phyloP scores from a whole-genome alignment of 148 eudicot species.

The Agrostemma githago region DNA sequence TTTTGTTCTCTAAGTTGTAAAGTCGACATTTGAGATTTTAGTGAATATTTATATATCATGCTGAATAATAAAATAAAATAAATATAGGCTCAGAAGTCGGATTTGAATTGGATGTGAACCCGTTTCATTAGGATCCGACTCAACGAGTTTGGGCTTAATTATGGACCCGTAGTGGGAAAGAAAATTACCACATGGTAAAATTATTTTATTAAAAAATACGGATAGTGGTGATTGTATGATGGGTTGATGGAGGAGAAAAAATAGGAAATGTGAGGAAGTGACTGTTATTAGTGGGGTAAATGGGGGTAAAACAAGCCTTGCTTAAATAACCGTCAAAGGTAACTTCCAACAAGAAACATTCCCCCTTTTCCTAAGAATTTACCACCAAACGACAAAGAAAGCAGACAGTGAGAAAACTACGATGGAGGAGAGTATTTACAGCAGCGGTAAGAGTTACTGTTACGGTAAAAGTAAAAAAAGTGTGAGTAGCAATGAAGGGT shows the following conservation, averaged over 20 bases:
- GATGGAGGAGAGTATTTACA: slow-evolving; percentile 12
- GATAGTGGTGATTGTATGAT: not conserved
- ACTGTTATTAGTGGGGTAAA: slow-evolving; percentile 4
- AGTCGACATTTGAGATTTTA: no score
- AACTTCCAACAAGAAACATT: not conserved
- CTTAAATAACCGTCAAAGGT: slow-evolving; percentile 22
- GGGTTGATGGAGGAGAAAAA: slow-evolving; percentile 18
- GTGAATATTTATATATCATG: no score
- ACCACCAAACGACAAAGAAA: not conserved
- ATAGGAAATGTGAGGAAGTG: slow-evolving; percentile 17
- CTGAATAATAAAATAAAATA: no score
- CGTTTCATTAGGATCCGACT: no score
- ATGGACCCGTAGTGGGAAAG: no score
- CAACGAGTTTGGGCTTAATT: no score
- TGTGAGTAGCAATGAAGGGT: not conserved
- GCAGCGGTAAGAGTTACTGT: not conserved
- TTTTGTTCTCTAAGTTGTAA: no score
- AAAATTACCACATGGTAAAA: no score
- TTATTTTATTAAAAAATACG: no score
- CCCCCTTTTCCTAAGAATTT: not conserved
- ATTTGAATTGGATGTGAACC: no score
- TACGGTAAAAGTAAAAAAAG: not conserved
- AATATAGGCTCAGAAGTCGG: no score
- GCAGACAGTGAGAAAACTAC: not conserved
- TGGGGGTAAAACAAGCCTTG: not conserved